Conservation (phyloP, 177 flowering plant genomes). For the Tripterygium wilfordii region DNA sequence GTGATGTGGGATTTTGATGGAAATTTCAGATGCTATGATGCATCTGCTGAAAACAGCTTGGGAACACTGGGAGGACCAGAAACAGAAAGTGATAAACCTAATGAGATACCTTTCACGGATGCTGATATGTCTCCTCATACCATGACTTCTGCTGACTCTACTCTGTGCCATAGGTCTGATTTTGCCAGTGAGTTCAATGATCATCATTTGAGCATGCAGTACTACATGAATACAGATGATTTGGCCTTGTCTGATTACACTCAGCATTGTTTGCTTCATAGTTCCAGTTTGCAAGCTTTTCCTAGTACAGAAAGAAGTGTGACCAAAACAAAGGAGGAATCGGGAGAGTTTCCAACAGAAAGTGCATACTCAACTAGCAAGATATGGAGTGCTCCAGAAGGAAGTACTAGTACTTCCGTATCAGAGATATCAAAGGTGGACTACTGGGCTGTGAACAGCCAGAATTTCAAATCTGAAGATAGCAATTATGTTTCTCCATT, state of each 20-base stretch:
- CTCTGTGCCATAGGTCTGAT: constrained; percentile 22
- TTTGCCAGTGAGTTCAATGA: constrained; percentile 8
- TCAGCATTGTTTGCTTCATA: constrained; percentile 4
- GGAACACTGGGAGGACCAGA: constrained; percentile 9
- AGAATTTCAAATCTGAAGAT: constrained; percentile 16
- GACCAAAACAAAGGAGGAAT: constrained; percentile 18
- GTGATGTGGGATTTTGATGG: constrained; percentile 10
- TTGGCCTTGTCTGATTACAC: constrained; percentile 8
- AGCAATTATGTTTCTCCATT: constrained; percentile 12
- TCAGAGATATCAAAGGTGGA: constrained; percentile 11
- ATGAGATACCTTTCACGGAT: constrained; percentile 13
- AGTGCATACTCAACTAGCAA: constrained; percentile 15
- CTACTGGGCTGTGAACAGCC: constrained; percentile 15
- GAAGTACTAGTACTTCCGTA: constrained; percentile 7
- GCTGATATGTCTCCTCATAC: constrained; percentile 13
- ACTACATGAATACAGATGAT: constrained; percentile 6
- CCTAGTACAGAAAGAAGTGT: constrained; percentile 12
- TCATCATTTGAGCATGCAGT: constrained; percentile 14
- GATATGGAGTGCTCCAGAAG: constrained; percentile 16
- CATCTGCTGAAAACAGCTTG: constrained; percentile 14
- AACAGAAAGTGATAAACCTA: constrained; percentile 17
- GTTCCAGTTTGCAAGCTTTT: constrained; percentile 12
- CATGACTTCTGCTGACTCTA: constrained; percentile 14
- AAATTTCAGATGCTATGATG: constrained; percentile 4
- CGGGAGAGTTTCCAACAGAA: constrained; percentile 17